Base-by-base conservation (phyloP, 2,329 filamentous ascomycete species). In the Colletotrichum destructivum region DNA sequence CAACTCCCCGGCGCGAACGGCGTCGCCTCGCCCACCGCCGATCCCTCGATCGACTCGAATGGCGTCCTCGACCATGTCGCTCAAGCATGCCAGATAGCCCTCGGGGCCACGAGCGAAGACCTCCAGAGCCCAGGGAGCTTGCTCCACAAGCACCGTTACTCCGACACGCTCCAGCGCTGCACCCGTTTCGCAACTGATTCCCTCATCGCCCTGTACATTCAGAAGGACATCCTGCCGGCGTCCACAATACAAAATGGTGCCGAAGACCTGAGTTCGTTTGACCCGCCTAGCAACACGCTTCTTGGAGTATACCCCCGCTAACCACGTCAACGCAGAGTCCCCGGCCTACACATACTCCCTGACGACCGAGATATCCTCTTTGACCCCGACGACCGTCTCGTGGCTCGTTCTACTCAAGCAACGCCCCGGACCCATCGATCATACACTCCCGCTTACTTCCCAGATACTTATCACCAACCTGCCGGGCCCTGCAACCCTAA, bases 391-490 rank as follows among this genome's bases (percentile, higher is more conserved):
- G n/a, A 97, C 95, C 55, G 89, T 93, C 56, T 92, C 94, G 60
- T 98, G 94, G 75, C 91, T 98, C 74, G 93, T 95, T 68, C 90
- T 99, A 77, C 89, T 98, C 76, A 99, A 99, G 86, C 69, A 69
- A 42, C 91, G 94, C 66, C 93, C 96, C 66, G 91, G 92, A 80
- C 93, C 95, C 63, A 94, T 99, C 83, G 94, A 98, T 81, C 91
- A 94, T 72, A 89, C 89, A 77, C 87, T 94, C 80, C 93, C 95
- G 70, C 90, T 99, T 79, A 91, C 92, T 77, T 92, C 92, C 69
- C 96, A 99, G 84, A 91, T 99, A 77, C 94, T 97, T 79, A 93
- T 98, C 79, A 93, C 96, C 81, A 98, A 97, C 80, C 87, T 99
- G 73, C 95, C 96, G 13, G 94, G 96, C 65, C 90, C 93, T 72